Conservation (phyloP, 441 rosid species). For the Erysimum cheiri region DNA sequence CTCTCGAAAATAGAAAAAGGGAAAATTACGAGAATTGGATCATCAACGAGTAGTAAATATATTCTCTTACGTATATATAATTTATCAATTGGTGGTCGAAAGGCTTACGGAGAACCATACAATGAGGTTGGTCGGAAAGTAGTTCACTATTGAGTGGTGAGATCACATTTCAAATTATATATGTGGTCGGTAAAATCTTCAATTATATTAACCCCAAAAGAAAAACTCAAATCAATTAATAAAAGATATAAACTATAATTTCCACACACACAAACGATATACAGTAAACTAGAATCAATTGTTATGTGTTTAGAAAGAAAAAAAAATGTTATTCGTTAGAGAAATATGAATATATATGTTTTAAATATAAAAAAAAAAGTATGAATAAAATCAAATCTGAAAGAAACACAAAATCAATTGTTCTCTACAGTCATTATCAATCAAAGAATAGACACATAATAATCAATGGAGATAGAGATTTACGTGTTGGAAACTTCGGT, state of each 20-base stretch:
- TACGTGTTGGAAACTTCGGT: conserved; percentile 18
- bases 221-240: background rate
- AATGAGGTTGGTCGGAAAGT: conserved; percentile 43
- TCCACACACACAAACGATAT: no score
- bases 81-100: conserved; percentile 5
- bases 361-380: background rate
- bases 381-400: background rate
- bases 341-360: background rate
- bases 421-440: background rate
- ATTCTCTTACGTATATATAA: background rate
- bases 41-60: background rate
- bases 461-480: conserved; percentile 1
- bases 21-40: background rate
- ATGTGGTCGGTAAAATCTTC: conserved; percentile 24
- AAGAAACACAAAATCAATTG: background rate
- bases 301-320: background rate
- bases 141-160: conserved; percentile 36
- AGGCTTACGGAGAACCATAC: conserved; percentile 32
- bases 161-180: background rate
- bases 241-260: background rate
- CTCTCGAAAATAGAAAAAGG: conserved; percentile 1
- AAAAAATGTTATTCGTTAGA: background rate
- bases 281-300: background rate
- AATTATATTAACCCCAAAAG: background rate
- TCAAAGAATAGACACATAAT: background rate